Base-by-base conservation (phyloP, 2,329 filamentous ascomycete species). In the Nemania serpens region DNA sequence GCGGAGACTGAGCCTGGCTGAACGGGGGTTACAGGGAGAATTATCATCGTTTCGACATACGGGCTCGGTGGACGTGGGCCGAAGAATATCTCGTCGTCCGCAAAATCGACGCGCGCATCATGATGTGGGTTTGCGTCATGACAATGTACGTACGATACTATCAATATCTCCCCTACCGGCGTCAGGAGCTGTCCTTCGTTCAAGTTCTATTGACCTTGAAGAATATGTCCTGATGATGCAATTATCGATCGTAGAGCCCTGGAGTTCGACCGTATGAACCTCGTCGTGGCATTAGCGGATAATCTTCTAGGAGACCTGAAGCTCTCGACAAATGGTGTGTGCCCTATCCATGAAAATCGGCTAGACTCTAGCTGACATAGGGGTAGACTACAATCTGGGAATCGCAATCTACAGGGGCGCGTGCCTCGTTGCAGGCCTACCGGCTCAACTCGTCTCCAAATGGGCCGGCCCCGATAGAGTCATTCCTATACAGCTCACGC, bases 361-460 rank as follows among this genome's bases (percentile, higher is more conserved):
- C 5, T 18, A 25, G 18, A 52, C 33, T 7, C 47, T 39, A 6
- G 33, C 37, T 58, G 15, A 58, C 18, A 22, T 13, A 29, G 5
- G 20, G 6, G 11, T 48, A 78, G 75, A 80, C 49, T 82, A 80
- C 66, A 85, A 85, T 66, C 70, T 79, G 10, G 83, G 83, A 17
- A 77, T 84, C 68, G 83, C 81, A 0, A 76, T 85, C 45, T 85
- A 84, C 61, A 77, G 78, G 4, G 66, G 83, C 2, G 79, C 77
- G 0, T 86, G 86, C 64, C 72, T 87, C 1, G 75, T 78, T 10
- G 83, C 84, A 0, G 85, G 88, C 67, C 73, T 88, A 3, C 85
- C 85, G 0, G 86, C 84, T 0, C 84, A 88, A 66, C 76, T 88
- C 5, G 69, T 88, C 11, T 81, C 78, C 42, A 88, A 88, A 69